Base-by-base conservation (phyloP, 1,139 yeast species). In the Pichia sp. region DNA sequence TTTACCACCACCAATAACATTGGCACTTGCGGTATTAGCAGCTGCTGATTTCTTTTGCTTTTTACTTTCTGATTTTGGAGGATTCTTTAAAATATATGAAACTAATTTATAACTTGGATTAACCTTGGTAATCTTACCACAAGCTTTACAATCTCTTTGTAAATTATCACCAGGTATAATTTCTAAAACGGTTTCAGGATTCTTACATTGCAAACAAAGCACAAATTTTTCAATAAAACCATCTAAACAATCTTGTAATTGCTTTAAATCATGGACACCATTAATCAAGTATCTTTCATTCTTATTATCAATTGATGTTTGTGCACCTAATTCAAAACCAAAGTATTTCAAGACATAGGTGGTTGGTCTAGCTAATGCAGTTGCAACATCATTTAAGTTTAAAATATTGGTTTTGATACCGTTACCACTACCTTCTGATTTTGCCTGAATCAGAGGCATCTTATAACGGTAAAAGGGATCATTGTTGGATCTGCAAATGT, bases 391-490 rank as follows among this genome's bases (percentile, higher is more conserved):
- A 37, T 86, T 73, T 52, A 89, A 81, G 69, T 92, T 94, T 57
- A 88, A 80, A 51, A 94, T 83, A 50, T 94, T 95, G 29, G 99
- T 92, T 68, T 89, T 90, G 72, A 92, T 92, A 79, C 99, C 99
- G 72, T 92, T 92, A 73, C 99, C 99, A 68, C 96, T 80, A 68
- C 98, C 98, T 73, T 92, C 98, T 59, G 89, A 89, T 78, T 94
- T 92, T 58, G 97, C 88, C 72, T 87, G 94, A 69, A 92, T 82
- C 44, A 94, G 84, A 65, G 98, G 98, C 98, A 92, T 92, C 76
- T 92, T 92, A 72, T 92, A 92, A 73, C 98, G 96, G 80, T 94
- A 92, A 70, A 92, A 92, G 46, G 97, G 97, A 74, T 92, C 98
- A 65, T 86, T 83, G 74, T 92, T 92, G 65, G 89, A 97, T 76